phyloP scores from a whole-genome alignment of 345 rosid species.

The Firmiana major region DNA sequence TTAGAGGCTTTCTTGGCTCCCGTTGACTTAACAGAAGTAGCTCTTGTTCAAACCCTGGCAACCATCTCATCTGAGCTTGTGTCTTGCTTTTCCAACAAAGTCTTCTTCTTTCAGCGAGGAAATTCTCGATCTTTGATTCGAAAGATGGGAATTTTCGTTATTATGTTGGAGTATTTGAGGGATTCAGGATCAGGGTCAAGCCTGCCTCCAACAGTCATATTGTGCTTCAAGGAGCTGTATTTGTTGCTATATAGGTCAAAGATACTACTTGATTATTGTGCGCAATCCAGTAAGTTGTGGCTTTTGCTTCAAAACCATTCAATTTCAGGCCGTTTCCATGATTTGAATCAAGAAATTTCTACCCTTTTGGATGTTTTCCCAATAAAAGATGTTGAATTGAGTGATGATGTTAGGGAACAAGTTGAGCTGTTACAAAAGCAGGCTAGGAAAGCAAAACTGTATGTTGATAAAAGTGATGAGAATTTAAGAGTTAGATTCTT shows the following conservation, averaged over 20 bases:
- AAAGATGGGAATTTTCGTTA: conserved; percentile 60
- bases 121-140: conserved; percentile 76
- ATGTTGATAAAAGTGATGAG: conserved; percentile 68
- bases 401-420: conserved; percentile 81
- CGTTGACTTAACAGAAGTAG: conserved; percentile 68
- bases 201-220: conserved; percentile 44
- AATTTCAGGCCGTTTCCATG: conserved; percentile 90
- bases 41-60: conserved; percentile 62
- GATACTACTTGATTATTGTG: conserved; percentile 74
- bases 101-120: conserved; percentile 55
- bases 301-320: conserved; percentile 73
- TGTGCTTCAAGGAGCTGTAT: conserved; percentile 87
- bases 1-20: conserved; percentile 79
- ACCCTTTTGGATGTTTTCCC: conserved; percentile 95
- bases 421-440: conserved; percentile 66
- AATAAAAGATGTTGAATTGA: conserved; percentile 43
- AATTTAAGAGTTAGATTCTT: conserved; percentile 44
- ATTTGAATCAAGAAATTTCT: conserved; percentile 75
- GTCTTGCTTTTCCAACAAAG: conserved; percentile 36
- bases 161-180: conserved; percentile 54
- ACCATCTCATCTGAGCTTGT: conserved; percentile 59
- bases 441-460: conserved; percentile 47
- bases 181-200: conserved; percentile 40
- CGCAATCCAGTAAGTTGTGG: conserved; percentile 87
- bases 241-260: conserved; percentile 79